A percentile compares a stretch with the other conserved stretches of the same genome.
Conservation (phyloP, 345 rosid genomes). For the Sisymbrium irio region DNA sequence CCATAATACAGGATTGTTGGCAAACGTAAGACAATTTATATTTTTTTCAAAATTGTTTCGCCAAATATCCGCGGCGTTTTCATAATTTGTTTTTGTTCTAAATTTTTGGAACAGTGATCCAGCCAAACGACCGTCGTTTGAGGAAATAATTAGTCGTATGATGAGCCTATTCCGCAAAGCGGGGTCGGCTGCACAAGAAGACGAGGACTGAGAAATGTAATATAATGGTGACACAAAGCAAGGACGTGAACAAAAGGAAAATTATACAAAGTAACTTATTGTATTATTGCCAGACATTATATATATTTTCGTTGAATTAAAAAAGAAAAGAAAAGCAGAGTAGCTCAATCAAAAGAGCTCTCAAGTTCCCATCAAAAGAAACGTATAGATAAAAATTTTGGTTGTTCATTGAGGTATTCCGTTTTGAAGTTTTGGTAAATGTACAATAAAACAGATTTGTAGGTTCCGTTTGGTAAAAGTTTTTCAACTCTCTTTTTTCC, state of each 20-base stretch:
- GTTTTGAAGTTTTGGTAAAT: background rate
- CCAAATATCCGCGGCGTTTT: background rate
- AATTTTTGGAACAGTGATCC: constrained; percentile 54
- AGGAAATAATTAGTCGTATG: constrained; percentile 63
- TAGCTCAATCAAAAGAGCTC: background rate
- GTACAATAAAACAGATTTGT: background rate
- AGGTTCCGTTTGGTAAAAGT: background rate
- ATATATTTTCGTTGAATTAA: background rate
- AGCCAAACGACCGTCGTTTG: constrained; percentile 65
- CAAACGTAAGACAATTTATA: constrained; percentile 41
- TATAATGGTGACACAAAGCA: background rate
- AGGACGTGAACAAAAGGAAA: background rate
- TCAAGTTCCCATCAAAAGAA: background rate
- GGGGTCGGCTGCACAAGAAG: constrained; percentile 24
- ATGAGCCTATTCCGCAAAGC: constrained; percentile 42
- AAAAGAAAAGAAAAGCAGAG: background rate
- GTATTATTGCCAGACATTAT: no score
- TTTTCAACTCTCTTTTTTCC: background rate
- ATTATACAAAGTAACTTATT: background rate
- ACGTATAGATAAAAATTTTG: background rate
- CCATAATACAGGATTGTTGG: constrained; percentile 79
- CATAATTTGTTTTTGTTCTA: background rate
- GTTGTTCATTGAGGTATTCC: background rate
- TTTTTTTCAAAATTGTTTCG: background rate
- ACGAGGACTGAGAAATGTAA: constrained; percentile 7